phyloP scores from a whole-genome alignment of 306 rosid species.

The Carpinus fangiana region DNA sequence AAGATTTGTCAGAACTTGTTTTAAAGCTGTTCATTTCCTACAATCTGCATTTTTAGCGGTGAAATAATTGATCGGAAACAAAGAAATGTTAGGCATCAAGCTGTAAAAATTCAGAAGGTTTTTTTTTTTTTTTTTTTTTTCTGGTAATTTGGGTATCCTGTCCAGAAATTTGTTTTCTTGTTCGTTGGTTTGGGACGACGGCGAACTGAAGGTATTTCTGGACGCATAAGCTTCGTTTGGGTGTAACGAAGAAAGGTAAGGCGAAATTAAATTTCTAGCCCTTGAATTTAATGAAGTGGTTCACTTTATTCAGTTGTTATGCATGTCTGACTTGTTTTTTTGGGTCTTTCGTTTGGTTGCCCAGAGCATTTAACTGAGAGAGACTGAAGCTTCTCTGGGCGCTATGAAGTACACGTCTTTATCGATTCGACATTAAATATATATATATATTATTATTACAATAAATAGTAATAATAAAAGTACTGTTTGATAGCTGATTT shows the following conservation, averaged over 20 bases:
- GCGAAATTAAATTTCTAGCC: neutral
- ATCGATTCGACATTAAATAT: slow-evolving; percentile 1
- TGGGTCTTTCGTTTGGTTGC: slow-evolving; percentile 10
- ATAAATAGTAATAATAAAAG: neutral
- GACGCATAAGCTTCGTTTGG: neutral
- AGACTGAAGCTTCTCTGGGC: slow-evolving; percentile 8
- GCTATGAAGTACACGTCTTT: slow-evolving; percentile 8
- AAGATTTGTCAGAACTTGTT: neutral
- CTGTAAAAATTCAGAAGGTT: neutral
- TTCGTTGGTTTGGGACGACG: neutral
- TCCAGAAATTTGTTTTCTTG: no score
- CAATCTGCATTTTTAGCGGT: no score
- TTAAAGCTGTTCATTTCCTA: neutral
- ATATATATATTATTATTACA: neutral
- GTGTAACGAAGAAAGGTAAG: slow-evolving; percentile 28
- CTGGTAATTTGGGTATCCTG: neutral
- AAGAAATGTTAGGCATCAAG: neutral
- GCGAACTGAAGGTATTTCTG: neutral
- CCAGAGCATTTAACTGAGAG: slow-evolving; percentile 32
- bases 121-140: neutral
- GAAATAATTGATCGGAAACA: neutral
- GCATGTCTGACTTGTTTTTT: slow-evolving; percentile 27
- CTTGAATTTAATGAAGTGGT: slow-evolving; percentile 24
- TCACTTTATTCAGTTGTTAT: slow-evolving; percentile 14
- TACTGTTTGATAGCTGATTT: slow-evolving; percentile 32